phyloP scores from a whole-genome alignment of 768 basidiomycete genomes.

The Boletus patriciae region DNA sequence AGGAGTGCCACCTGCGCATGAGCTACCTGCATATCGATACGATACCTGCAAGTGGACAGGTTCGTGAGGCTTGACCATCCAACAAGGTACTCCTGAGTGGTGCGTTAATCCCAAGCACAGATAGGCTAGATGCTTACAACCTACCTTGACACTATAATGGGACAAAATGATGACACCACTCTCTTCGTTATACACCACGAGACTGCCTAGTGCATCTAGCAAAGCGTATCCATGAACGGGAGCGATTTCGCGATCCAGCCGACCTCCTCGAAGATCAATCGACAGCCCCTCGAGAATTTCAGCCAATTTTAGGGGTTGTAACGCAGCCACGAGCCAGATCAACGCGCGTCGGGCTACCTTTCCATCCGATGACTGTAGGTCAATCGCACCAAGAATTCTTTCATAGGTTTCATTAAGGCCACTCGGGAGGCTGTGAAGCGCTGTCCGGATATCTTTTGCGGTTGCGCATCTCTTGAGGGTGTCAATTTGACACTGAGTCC shows the following conservation, averaged over 20 bases:
- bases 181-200: constrained; percentile 10
- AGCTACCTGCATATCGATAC: background rate
- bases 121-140: background rate
- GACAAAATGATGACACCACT: constrained; percentile 4
- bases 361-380: background rate
- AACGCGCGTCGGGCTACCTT: constrained; percentile 3
- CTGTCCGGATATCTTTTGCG: background rate
- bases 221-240: background rate
- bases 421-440: constrained; percentile 10
- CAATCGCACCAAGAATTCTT: constrained; percentile 12
- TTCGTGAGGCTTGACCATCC: background rate
- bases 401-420: constrained; percentile 21
- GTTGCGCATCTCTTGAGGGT: constrained; percentile 5
- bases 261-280: constrained; percentile 6
- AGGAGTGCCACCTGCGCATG: background rate
- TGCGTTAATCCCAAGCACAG: background rate
- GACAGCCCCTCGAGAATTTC: constrained; percentile 12
- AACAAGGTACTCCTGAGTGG: constrained; percentile 12
- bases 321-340: constrained; percentile 15
- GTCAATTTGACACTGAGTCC: constrained; percentile 21
- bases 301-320: constrained; percentile 3
- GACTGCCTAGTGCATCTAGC: constrained; percentile 10
- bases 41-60: background rate
- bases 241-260: background rate
- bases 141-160: constrained; percentile 21